Base-by-base conservation (phyloP, 495 filamentous ascomycete genomes). In the Tuber umbilicatum region DNA sequence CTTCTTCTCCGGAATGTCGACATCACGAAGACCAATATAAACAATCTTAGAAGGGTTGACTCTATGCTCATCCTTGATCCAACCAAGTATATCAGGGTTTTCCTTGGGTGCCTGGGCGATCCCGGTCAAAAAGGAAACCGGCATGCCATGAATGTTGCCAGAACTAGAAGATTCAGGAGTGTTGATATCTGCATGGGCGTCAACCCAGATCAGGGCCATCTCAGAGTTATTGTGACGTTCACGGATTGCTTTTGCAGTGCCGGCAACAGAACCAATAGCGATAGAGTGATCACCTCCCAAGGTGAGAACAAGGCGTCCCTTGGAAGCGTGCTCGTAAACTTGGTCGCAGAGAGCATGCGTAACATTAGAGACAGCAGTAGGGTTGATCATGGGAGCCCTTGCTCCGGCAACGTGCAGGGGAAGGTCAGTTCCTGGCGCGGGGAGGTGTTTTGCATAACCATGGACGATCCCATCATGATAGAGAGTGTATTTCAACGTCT, bases 61-160 rank as follows among this genome's bases (percentile, higher is more conserved):
- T 68, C 80, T 84, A 72, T 90, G 86, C 60, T 90, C 86, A 21
- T 90, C 86, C 81, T 89, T 83, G 70, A 98, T 80, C 95, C 96
- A 98, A 70, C 94, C 94, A 83, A 98, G 98, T 71, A 91, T 86
- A 74, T 92, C 90, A 69, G 86, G 86, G 71, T 89, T 89, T 80
- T 93, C 92, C 78, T 85, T 87, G 2, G 79, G 80, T 12, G 80
- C 71, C 2, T 45, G 73, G 39, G 94, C 91, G 70, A 98, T 85
- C 27, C 94, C 91, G 0, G 93, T 94, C 78, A 98, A 83, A 84
- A 97, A 99, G 3, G 92, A 90, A 73, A 98, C 93, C 14, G 95
- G 96, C 95, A 99, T 99, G 64, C 95, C 95, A 84, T 99, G 95
- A 77, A 99, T 92, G 83, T 98, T 98, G 2, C 95, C 95, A 73